Conservation (phyloP, 1,139 yeast genomes). For the Meyerozyma athensensis region DNA sequence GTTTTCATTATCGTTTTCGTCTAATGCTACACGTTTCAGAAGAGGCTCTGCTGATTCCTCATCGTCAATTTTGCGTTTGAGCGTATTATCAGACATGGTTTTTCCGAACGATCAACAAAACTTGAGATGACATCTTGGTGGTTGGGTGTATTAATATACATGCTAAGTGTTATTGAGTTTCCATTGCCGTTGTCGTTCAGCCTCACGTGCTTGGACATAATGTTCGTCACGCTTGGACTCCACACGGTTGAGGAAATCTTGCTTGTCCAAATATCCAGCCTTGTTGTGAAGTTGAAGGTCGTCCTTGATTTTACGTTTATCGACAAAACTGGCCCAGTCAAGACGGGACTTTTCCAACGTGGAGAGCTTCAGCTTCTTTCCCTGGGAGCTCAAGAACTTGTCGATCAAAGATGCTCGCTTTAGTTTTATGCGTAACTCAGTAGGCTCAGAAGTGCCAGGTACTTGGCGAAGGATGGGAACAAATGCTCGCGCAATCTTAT, state of each 20-base stretch:
- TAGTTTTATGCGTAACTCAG: constrained; percentile 35
- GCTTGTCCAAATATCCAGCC: constrained; percentile 85
- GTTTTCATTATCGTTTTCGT: constrained; percentile 25
- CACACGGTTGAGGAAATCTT: constrained; percentile 79
- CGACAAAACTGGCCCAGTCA: constrained; percentile 96
- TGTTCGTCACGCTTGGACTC: constrained; percentile 62
- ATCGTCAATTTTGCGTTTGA: constrained; percentile 69
- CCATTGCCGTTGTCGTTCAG: constrained; percentile 33
- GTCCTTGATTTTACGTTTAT: constrained; percentile 74
- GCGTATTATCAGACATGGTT: constrained; percentile 23
- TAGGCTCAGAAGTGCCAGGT: constrained; percentile 27
- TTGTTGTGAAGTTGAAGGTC: constrained; percentile 75
- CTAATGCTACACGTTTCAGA: constrained; percentile 68
- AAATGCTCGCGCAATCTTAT: constrained; percentile 19
- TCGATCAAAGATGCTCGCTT: constrained; percentile 78
- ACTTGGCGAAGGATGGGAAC: constrained; percentile 36
- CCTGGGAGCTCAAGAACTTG: constrained; percentile 35
- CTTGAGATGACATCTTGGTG: too few species aligned
- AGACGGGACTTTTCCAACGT: constrained; percentile 88
- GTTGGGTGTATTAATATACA: background rate
- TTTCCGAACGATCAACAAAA: too few species aligned
- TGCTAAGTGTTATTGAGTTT: constrained; percentile 6
- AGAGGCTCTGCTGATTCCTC: constrained; percentile 35
- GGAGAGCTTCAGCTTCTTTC: constrained; percentile 61
- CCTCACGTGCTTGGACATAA: constrained; percentile 53